Evolutionary conservation across 345 rosid genomes (phyloP).

Genomic region (Aquilaria sinensis): DNA sequence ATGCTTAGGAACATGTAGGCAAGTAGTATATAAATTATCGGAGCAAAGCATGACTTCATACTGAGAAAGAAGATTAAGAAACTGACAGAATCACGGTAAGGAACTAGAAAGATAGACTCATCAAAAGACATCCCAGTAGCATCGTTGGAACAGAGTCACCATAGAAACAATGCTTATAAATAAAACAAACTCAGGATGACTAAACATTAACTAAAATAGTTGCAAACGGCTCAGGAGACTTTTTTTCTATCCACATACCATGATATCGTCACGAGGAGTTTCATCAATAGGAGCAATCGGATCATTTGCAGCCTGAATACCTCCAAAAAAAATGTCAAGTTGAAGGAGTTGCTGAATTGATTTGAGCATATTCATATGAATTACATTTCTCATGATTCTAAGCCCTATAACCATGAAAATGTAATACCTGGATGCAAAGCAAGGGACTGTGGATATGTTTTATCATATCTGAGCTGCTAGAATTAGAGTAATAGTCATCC

Average conservation of each 20-base stretch:
- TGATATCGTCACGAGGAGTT: slow-evolving; percentile 79
- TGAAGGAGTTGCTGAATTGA: neutral
- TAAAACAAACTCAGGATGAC: neutral
- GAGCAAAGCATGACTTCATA: too few relatives aligned
- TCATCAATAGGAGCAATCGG: slow-evolving; percentile 88
- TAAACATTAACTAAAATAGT: neutral
- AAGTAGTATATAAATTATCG: too few relatives aligned
- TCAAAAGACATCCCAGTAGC: too few relatives aligned
- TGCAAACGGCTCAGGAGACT: neutral
- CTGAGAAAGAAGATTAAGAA: too few relatives aligned
- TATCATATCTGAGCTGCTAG: slow-evolving; percentile 74
- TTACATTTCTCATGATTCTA: neutral
- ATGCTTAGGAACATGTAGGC: too few relatives aligned
- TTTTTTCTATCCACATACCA: slow-evolving; percentile 30
- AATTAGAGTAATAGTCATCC: slow-evolving; percentile 79
- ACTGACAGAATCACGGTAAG: too few relatives aligned
- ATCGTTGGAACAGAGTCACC: too few relatives aligned
- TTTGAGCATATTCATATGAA: neutral
- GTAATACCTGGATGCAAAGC: slow-evolving; percentile 84
- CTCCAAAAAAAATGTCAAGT: slow-evolving; percentile 2
- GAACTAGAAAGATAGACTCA: too few relatives aligned
- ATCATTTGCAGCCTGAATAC: slow-evolving; percentile 77
- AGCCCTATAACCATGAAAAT: slow-evolving; percentile 1
- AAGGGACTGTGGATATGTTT: slow-evolving; percentile 57
- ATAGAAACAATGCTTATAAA: too few relatives aligned